A percentile compares a stretch with the other conserved stretches of the same genome.
Evolutionary conservation across 495 filamentous ascomycete species (phyloP).

Genomic region (Aspergillus campestris): DNA sequence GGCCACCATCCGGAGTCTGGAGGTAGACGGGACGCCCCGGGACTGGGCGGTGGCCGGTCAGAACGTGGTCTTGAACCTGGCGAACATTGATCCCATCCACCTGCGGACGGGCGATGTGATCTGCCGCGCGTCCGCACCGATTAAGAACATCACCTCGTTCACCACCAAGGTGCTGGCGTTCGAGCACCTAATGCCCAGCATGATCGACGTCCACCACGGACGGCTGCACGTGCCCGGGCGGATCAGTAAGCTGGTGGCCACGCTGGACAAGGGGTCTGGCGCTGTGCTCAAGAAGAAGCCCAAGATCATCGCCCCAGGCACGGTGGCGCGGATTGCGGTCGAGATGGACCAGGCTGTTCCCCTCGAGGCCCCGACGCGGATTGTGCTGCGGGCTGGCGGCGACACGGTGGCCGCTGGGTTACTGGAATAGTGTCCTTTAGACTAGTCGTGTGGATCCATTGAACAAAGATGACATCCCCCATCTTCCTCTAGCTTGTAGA

Average conservation of each 20-base stretch:
- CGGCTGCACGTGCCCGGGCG: constrained; percentile 69
- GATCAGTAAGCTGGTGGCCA: constrained; percentile 58
- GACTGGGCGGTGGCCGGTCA: constrained; percentile 98
- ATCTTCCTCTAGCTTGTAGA: too few relatives aligned
- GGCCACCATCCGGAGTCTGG: constrained; percentile 67
- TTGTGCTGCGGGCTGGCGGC: constrained; percentile 74
- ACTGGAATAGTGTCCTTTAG: constrained; percentile 46
- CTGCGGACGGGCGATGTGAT: constrained; percentile 79
- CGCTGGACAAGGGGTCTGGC: constrained; percentile 68
- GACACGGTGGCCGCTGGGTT: constrained; percentile 82
- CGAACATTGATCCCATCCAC: constrained; percentile 77
- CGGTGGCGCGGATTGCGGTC: constrained; percentile 58
- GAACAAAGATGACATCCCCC: not conserved
- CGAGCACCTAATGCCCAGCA: constrained; percentile 79
- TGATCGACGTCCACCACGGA: constrained; percentile 80
- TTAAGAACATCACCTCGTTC: constrained; percentile 60
- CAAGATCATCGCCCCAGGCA: constrained; percentile 65
- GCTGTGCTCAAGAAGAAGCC: constrained; percentile 70
- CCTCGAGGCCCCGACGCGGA: constrained; percentile 64
- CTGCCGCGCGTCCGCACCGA: constrained; percentile 59
- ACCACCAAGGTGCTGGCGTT: constrained; percentile 80
- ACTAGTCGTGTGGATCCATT: not conserved
- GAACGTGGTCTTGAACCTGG: constrained; percentile 72
- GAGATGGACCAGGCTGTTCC: constrained; percentile 69
- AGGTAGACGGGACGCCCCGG: constrained; percentile 57